Conservation (phyloP, 257 asterid genomes). For the Avicennia marina region DNA sequence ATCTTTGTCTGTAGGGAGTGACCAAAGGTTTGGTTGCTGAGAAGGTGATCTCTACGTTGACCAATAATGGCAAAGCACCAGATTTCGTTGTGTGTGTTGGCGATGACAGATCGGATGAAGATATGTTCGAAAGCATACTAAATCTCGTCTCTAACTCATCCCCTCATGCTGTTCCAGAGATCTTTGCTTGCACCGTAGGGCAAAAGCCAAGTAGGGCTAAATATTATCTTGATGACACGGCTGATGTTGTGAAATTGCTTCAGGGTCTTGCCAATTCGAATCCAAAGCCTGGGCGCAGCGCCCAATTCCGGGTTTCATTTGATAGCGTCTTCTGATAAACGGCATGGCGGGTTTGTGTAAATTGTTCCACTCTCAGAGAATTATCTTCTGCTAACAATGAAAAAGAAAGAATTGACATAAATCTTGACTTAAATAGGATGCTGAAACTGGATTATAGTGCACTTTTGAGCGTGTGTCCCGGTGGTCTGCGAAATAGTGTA, state of each 20-base stretch:
- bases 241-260: constrained; percentile 68
- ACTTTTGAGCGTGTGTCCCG: no score
- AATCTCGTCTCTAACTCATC: constrained; percentile 37
- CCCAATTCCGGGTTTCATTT: constrained; percentile 53
- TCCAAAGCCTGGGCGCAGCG: constrained; percentile 47
- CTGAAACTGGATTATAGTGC: no score
- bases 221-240: constrained; percentile 76
- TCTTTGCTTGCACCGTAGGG: constrained; percentile 91
- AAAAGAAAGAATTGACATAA: no score
- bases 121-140: constrained; percentile 85
- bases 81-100: constrained; percentile 85
- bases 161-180: constrained; percentile 46
- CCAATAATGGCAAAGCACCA: constrained; percentile 42
- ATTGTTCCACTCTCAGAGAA: no score
- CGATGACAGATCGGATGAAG: constrained; percentile 86
- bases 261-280: constrained; percentile 58
- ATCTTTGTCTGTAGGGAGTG: constrained; percentile 61
- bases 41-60: constrained; percentile 60
- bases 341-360: constrained; percentile 15
- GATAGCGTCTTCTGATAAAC: constrained; percentile 33
- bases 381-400: no score
- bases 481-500: no score
- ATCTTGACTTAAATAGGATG: no score
- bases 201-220: constrained; percentile 95
- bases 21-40: constrained; percentile 76